Evolutionary conservation across 768 basidiomycete genomes (phyloP), one percentile per base, ranked within the genome.

Genomic region (Cystobasidium onofrii): DNA sequence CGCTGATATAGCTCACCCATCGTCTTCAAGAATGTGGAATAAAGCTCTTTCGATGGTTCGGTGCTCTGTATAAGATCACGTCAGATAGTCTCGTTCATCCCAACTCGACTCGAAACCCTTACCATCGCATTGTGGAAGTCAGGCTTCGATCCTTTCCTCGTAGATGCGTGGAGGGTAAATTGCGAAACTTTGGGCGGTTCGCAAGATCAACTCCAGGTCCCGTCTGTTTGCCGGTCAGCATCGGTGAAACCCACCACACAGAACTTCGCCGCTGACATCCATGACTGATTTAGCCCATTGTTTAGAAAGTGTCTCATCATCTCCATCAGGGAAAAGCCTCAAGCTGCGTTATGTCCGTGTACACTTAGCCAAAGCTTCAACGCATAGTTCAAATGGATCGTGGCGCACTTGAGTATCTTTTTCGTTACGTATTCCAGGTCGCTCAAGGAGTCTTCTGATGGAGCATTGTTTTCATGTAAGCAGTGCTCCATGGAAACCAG

Each of bases 111-210:
- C 39, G 18, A 7, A 54, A 54, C 52, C n/a, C 25, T 27, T 34
- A 73, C 75, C 94, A 96, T 96, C 0, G 94, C 93, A 33, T 85
- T 86, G 81, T 97, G 95, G 79, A 97, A 99, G 81, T 97, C 94
- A 7, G 91, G 91, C 79, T 93, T 92, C 80, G 50, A 31, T 0
- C 92, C 94, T 81, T 96, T 96, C 65, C 85, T 84, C 20, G 91
- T 92, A 74, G 89, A 89, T 20, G 93, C 94, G 79, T 93, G 81
- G 18, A 99, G 84, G 0, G 95, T 97, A 81, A 98, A 99, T 76
- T 99, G 95, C 0, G 94, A 97, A n/a, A 98, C 82, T 83, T 39
- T 15, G 15, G 39, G n/a, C 39, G 7, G 39, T 39, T 6, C 39
- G 6, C 39, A 39, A 39, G 6, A 15, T 39, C 39, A 39, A 15